phyloP scores from a whole-genome alignment of 371 early-diverging fungal species.

The Choanephora cucurbitarum region DNA sequence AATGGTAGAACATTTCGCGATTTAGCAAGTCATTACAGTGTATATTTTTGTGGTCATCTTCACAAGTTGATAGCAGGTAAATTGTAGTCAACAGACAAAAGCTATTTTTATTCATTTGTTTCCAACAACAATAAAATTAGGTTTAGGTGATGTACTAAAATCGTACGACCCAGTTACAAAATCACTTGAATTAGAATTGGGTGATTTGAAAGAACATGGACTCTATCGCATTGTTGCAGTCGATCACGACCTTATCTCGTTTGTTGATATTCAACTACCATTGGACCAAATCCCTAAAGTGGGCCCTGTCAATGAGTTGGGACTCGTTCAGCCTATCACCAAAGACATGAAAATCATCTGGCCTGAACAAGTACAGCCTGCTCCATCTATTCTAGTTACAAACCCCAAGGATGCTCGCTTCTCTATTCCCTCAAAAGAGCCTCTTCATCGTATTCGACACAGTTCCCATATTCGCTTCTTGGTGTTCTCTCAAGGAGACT shows the following conservation, averaged over 20 bases:
- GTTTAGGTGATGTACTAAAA: constrained; percentile 67
- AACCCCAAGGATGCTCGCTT: constrained; percentile 88
- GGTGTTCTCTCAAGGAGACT: constrained; percentile 54
- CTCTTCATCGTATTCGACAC: constrained; percentile 52
- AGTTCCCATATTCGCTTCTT: constrained; percentile 80
- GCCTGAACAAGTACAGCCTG: constrained; percentile 27
- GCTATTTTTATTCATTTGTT: not conserved
- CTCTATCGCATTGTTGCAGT: constrained; percentile 83
- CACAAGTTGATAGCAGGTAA: constrained; percentile 73
- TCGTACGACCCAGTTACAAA: constrained; percentile 58
- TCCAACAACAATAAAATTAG: constrained; percentile 29
- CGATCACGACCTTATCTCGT: constrained; percentile 86
- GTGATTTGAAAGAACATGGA: constrained; percentile 87
- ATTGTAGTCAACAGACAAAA: not conserved
- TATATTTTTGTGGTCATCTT: constrained; percentile 88
- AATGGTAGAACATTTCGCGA: constrained; percentile 63
- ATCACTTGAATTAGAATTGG: constrained; percentile 83
- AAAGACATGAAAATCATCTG: constrained; percentile 10
- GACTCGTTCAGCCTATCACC: constrained; percentile 17
- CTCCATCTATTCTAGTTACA: constrained; percentile 85
- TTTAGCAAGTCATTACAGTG: constrained; percentile 61
- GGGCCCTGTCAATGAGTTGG: constrained; percentile 2
- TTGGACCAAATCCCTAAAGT: constrained; percentile 51
- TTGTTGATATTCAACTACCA: constrained; percentile 72
- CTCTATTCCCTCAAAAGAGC: constrained; percentile 72